These are phyloP conservation scores for Mycosarcoma maydis DNA, from an alignment of 1,284 basidiomycete genomes.

Conservation along the genomic window DNA sequence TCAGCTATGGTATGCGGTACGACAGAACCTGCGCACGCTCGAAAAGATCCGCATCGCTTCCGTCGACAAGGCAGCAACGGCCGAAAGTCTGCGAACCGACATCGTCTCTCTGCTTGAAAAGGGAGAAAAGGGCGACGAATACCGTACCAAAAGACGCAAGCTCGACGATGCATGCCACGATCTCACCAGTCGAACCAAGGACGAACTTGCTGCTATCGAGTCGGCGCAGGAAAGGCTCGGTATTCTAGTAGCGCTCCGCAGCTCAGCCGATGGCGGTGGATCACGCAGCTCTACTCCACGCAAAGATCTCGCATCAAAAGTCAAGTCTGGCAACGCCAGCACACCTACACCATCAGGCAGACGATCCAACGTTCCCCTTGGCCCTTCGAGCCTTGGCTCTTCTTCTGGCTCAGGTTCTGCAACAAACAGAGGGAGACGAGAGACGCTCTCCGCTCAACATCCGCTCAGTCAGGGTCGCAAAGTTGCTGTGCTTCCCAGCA, in stretches of 20 bases:
- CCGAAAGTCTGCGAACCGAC: constrained; percentile 31
- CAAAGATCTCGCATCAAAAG: constrained; percentile 32
- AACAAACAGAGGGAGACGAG: constrained; percentile 17
- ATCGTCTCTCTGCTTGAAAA: constrained; percentile 37
- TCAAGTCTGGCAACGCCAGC: constrained; percentile 10
- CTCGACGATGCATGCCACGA: constrained; percentile 44
- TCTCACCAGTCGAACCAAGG: constrained; percentile 41
- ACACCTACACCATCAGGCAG: constrained; percentile 33
- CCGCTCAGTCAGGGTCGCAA: constrained; percentile 34
- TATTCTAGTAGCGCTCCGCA: constrained; percentile 52
- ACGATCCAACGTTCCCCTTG: constrained; percentile 12
- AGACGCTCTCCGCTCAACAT: constrained; percentile 39
- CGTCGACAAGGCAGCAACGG: constrained; percentile 26
- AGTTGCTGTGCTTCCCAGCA: constrained; percentile 39
- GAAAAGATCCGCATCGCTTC: constrained; percentile 54
- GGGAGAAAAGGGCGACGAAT: constrained; percentile 44
- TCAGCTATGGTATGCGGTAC: constrained; percentile 62
- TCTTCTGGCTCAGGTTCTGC: constrained; percentile 10
- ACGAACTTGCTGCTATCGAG: constrained; percentile 54
- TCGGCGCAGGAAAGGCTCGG: constrained; percentile 57
- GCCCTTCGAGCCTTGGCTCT: constrained; percentile 26
- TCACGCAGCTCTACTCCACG: constrained; percentile 34
- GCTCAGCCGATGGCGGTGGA: constrained; percentile 29
- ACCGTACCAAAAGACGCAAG: constrained; percentile 39
- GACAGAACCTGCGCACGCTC: constrained; percentile 53